Evolutionary conservation across 2,329 filamentous ascomycete genomes (phyloP), one percentile per base, ranked within the genome.

Genomic region (Sordariomycetes sp.): DNA sequence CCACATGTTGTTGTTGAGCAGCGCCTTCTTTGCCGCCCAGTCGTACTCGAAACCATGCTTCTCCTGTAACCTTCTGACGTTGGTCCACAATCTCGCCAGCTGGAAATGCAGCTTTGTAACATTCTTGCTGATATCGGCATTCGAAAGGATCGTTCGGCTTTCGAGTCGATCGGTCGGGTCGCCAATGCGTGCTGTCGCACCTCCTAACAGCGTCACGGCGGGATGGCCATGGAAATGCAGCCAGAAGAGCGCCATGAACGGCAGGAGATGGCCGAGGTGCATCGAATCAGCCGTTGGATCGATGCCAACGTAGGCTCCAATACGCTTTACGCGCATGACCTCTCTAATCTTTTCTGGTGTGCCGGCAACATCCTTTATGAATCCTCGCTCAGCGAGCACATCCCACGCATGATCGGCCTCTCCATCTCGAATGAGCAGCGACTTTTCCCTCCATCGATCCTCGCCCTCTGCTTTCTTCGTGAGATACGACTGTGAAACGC

Each of bases 1-100:
- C 92, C 92, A 98, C 32, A 68, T 67, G 42, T 77, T 82, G 57
- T 98, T 98, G 61, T 94, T 93, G 19, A 79, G 55, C 24, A 95
- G 48, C 16, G 72, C 73, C 35, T 78, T 73, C 42, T 66, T 75
- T 64, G 83, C 85, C 5, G 74, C 68, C 66, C 72, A 79, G 29
- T 79, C 63, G 39, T 66, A 66, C 18, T 71, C 40, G 50, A 78
- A 82, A 4, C 81, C 79, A 49, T 82, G 77, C 43, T 75, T 79
- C 35, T 59, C 56, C 5, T 74, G 82, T 42, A 85, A 71, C 1
- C 48, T 47, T 30, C 86, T 76, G 21, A 88, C 82, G 45, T 88
- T 86, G 15, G 52, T 44, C 75, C 87, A 94, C 29, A 96, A 57
- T 45, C 68, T 76, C 47, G 77, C 74, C 4, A 88, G 54, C 53